These are phyloP conservation scores for Yamadazyma diospyri DNA, from an alignment of 1,139 yeast genomes.

Conservation along the genomic window DNA sequence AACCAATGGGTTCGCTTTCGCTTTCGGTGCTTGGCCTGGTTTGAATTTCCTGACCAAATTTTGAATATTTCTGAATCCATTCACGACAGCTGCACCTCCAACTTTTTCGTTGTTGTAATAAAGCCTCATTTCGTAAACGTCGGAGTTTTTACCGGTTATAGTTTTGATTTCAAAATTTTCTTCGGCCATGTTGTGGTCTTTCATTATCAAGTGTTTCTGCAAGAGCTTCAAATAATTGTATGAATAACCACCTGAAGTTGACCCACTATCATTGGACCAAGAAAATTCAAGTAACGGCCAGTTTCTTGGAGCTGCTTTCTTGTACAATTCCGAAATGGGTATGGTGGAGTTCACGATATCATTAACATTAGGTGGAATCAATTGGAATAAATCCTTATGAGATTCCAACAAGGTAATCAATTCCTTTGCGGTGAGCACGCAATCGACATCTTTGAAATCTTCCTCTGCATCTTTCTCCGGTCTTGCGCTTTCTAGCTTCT, in stretches of 20 bases:
- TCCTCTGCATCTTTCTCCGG: conserved; percentile 45
- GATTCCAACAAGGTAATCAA: conserved; percentile 65
- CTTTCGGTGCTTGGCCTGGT: conserved; percentile 22
- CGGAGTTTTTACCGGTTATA: conserved; percentile 68
- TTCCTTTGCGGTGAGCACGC: conserved; percentile 91
- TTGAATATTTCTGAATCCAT: conserved; percentile 93
- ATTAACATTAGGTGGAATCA: conserved; percentile 18
- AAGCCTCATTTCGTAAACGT: conserved; percentile 67
- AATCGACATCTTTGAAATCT: conserved; percentile 65
- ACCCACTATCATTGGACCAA: conserved; percentile 76
- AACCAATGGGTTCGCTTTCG: conserved; percentile 35
- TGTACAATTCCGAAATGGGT: conserved; percentile 24
- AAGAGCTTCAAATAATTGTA: conserved; percentile 49
- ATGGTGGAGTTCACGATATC: conserved; percentile 12
- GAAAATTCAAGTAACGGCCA: conserved; percentile 59
- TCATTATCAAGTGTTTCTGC: conserved; percentile 25
- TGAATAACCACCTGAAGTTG: conserved; percentile 90
- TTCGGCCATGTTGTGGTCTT: conserved; percentile 20
- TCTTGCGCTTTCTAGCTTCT: conserved; percentile 90
- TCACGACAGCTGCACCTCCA: conserved; percentile 73
- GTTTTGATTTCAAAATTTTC: conserved; percentile 22
- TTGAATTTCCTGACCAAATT: conserved; percentile 83
- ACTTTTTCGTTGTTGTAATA: conserved; percentile 29
- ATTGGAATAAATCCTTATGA: conserved; percentile 22
- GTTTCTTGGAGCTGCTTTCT: conserved; percentile 40